Evolutionary conservation across 768 basidiomycete genomes (phyloP), one percentile per base, ranked within the genome.

Genomic region (Mycena indigotica): DNA sequence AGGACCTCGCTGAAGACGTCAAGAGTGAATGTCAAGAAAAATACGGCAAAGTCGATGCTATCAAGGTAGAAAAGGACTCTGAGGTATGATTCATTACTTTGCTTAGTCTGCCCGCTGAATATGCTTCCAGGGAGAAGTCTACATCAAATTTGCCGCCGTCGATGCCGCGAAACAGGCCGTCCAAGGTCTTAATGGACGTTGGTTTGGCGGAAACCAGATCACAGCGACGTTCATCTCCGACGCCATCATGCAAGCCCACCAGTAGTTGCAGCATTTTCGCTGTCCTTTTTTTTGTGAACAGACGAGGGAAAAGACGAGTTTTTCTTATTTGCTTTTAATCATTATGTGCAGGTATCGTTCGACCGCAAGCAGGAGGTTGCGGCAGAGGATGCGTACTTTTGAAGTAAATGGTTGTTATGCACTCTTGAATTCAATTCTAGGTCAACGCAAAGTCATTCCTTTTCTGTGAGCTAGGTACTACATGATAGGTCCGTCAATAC

Each of bases 1-100:
- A 84, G 60, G 97, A 98, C 56, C 88, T 99, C 45, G 91, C 87
- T 52, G 95, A 98, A 17, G 97, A 99, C 69, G 95, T 98, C 69
- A 97, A 93, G 76, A 84, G 85, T 58, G 97, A 99, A 80, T 91
- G 92, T 65, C 90, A 95, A 73, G 77, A 77, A 55, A 95, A 96
- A 74, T 98, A 97, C 68, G 97, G 97, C 50, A 74, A 72, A 46
- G 93, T 98, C 23, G 80, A 85, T 45, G 85, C 87, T 32, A 93
- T 99, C 79, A 95, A 93, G 69, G 85, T 99, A 24, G 93, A 95
- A 69, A 95, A 85, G 75, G 94, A 98, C 62, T 90, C 93, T 35
- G 87, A 95, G 81, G 96, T 95, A 56, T 53, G n/a, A n/a, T 68
- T 61, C 3, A 25, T 19, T 28, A n/a, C 53, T 19, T 41, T 2